Percentiles rank a stretch among this genome's conserved stretches.
phyloP scores from a whole-genome alignment of 768 basidiomycete species.

The Gloeophyllum trabeum region DNA sequence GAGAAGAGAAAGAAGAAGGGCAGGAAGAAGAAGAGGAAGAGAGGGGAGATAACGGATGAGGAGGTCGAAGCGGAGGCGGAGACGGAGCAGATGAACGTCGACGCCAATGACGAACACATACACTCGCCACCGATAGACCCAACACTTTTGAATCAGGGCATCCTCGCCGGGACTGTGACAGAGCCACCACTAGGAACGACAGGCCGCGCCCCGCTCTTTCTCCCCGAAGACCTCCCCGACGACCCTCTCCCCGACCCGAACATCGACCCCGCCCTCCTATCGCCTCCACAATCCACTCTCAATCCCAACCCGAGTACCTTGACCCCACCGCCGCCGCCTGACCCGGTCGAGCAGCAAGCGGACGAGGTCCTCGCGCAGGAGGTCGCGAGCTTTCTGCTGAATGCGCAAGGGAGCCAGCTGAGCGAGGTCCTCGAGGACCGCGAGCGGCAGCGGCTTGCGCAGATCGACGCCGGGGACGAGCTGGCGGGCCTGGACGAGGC shows the following conservation, averaged over 20 bases:
- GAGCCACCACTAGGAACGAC: constrained; percentile 5
- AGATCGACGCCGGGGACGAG: constrained; percentile 40
- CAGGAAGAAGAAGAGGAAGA: constrained; percentile 23
- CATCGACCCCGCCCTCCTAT: constrained; percentile 46
- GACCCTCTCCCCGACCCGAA: constrained; percentile 18
- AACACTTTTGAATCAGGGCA: constrained; percentile 51
- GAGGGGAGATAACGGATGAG: constrained; percentile 27
- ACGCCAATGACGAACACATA: constrained; percentile 11
- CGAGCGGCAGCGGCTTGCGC: constrained; percentile 47
- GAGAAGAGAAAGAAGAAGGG: constrained; percentile 20
- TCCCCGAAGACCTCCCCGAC: constrained; percentile 29
- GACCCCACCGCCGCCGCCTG: no score
- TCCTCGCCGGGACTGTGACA: constrained; percentile 39
- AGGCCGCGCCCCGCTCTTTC: constrained; percentile 16
- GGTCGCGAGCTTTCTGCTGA: constrained; percentile 54
- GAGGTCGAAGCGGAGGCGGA: constrained; percentile 24
- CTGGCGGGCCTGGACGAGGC: constrained; percentile 80
- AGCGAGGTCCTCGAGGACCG: constrained; percentile 55
- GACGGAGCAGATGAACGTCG: constrained; percentile 16
- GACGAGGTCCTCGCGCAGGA: constrained; percentile 58
- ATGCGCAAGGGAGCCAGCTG: constrained; percentile 47
- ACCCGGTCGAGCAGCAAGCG: constrained; percentile 45
- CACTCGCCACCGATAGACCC: constrained; percentile 33
- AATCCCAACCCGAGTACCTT: not conserved
- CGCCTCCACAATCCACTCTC: constrained; percentile 9